Percentiles rank a stretch among this genome's conserved stretches.
Conservation (phyloP, 306 rosid genomes). For the Quercus berberidifolia region DNA sequence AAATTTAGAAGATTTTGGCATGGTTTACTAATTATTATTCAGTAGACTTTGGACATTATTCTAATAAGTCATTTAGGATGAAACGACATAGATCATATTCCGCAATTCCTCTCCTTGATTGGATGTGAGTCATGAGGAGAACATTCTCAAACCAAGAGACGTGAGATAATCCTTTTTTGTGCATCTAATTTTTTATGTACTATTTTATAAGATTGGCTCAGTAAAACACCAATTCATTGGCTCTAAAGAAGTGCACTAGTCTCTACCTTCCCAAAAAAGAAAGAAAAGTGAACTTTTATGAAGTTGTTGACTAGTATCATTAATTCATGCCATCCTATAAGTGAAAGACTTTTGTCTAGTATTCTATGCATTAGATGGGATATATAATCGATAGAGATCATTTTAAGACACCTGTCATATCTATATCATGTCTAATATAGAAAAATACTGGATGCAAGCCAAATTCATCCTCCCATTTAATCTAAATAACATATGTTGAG, state of each 20-base stretch:
- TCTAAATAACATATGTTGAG: no score
- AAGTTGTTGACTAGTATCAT: neutral
- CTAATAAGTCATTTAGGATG: neutral
- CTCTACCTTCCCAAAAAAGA: neutral
- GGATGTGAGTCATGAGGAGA: neutral
- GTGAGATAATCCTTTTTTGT: neutral
- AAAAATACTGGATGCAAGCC: no score
- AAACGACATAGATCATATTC: neutral
- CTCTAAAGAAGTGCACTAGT: neutral
- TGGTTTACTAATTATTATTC: no score
- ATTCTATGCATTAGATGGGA: no score
- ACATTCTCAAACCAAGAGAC: neutral
- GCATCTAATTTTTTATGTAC: neutral
- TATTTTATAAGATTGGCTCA: neutral
- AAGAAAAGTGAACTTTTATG: neutral
- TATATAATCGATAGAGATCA: accelerated
- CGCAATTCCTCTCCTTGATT: neutral
- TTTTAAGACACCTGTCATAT: no score
- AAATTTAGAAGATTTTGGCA: neutral
- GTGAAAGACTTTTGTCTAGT: no score
- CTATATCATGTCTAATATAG: no score
- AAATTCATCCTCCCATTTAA: no score
- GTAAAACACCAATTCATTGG: neutral
- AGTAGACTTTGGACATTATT: neutral
- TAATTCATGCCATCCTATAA: neutral